phyloP scores from a whole-genome alignment of 495 filamentous ascomycete genomes.

The Usnea hakonensis region DNA sequence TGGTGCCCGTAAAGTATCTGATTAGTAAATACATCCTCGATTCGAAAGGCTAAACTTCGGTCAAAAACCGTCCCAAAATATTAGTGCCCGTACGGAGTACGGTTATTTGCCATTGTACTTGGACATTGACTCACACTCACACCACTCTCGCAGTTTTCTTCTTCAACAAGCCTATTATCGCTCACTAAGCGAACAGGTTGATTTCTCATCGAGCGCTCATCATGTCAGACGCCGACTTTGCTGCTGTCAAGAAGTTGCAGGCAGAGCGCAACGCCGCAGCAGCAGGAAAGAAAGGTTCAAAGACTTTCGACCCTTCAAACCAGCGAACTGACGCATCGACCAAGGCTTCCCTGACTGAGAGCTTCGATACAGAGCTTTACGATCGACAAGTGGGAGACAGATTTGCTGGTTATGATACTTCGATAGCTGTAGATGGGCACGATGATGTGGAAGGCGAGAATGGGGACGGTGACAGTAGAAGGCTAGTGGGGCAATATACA shows the following conservation, averaged over 20 bases:
- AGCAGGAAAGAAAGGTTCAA: slow-evolving; percentile 76
- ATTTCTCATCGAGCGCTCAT: not conserved
- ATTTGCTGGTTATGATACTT: slow-evolving; percentile 84
- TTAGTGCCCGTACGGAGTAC: not conserved
- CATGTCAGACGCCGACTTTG: slow-evolving; percentile 59
- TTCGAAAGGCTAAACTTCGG: not conserved
- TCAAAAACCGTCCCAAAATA: not conserved
- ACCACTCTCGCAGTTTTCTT: not conserved
- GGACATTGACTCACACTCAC: not conserved
- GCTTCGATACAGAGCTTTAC: slow-evolving; percentile 90
- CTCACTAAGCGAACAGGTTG: not conserved
- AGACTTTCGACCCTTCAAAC: slow-evolving; percentile 74
- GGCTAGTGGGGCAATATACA: slow-evolving; percentile 94
- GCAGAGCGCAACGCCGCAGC: slow-evolving; percentile 86
- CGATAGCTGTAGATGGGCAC: slow-evolving; percentile 72
- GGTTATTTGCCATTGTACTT: not conserved
- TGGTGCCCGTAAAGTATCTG: too few relatives aligned
- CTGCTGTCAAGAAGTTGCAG: slow-evolving; percentile 73
- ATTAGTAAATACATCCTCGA: too few relatives aligned
- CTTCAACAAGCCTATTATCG: not conserved
- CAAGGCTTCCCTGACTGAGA: slow-evolving; percentile 91
- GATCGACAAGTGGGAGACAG: slow-evolving; percentile 71
- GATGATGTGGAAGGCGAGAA: slow-evolving; percentile 76
- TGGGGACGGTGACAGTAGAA: slow-evolving; percentile 55
- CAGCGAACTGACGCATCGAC: slow-evolving; percentile 86